These are phyloP conservation scores for Paramecium sonneborni DNA, from an alignment of 73 alveolate genomes.

Conservation along the genomic window DNA sequence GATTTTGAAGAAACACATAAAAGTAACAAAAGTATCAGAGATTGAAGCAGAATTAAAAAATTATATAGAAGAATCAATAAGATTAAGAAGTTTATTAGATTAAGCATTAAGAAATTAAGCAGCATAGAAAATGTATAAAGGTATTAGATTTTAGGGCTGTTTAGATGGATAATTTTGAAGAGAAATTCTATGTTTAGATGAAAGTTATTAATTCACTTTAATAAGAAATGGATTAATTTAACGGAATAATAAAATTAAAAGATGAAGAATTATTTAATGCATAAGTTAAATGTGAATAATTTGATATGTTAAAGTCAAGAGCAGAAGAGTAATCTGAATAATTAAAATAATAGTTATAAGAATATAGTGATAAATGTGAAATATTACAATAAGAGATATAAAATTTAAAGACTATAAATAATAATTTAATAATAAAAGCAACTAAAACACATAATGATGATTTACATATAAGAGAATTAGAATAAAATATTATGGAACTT, in stretches of 20 bases:
- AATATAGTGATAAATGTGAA: neutral
- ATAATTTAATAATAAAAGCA: slow-evolving; percentile 40
- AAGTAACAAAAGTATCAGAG: slow-evolving; percentile 4
- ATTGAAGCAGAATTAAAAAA: slow-evolving; percentile 22
- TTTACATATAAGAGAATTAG: neutral
- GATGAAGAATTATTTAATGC: slow-evolving; percentile 46
- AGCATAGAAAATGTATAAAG: neutral
- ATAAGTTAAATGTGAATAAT: slow-evolving; percentile 45
- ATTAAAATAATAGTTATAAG: neutral
- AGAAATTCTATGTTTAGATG: slow-evolving; percentile 39
- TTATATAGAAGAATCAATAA: slow-evolving; percentile 25
- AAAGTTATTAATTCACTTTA: slow-evolving; percentile 42
- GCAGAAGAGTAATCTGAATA: slow-evolving; percentile 4
- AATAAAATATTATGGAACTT: neutral
- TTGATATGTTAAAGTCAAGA: slow-evolving; percentile 14
- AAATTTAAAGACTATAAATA: slow-evolving; percentile 42
- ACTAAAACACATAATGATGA: slow-evolving; percentile 44
- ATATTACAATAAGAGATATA: neutral
- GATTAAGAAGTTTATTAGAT: slow-evolving; percentile 40
- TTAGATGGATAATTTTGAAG: slow-evolving; percentile 42
- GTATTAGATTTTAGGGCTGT: neutral
- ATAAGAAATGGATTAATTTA: slow-evolving; percentile 38
- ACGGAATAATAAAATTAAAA: slow-evolving; percentile 14
- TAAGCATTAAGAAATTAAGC: slow-evolving; percentile 37
- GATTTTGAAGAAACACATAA: slow-evolving; percentile 4